These are phyloP conservation scores for Neopestalotiopsis sp. DNA, from an alignment of 2,329 filamentous ascomycete species.

Conservation along the genomic window DNA sequence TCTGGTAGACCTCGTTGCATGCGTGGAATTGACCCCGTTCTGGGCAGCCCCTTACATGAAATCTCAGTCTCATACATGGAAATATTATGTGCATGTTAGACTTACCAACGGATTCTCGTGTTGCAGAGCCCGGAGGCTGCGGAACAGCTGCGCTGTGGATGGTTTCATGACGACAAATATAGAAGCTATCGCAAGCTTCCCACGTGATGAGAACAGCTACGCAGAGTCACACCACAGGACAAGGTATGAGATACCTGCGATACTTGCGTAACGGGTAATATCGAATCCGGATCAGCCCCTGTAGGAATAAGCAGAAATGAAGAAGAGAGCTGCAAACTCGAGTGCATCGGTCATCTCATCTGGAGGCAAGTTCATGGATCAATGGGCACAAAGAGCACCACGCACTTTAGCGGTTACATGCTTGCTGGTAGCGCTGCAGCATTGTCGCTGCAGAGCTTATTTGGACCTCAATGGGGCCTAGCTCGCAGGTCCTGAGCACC, in stretches of 20 bases:
- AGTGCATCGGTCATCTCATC: too few species aligned
- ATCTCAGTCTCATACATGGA: constrained; percentile 4
- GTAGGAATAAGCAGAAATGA: too few species aligned
- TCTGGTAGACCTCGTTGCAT: constrained; percentile 83
- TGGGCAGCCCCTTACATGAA: constrained; percentile 76
- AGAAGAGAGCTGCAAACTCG: too few species aligned
- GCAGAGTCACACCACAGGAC: not conserved
- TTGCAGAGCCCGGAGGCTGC: constrained; percentile 54
- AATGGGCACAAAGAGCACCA: too few species aligned
- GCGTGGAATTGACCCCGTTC: constrained; percentile 74
- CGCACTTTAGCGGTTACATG: too few species aligned
- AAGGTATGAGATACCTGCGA: too few species aligned
- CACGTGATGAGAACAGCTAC: not conserved
- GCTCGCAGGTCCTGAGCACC: not conserved
- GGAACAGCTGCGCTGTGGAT: constrained; percentile 50
- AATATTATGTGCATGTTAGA: not conserved
- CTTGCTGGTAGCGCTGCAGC: not conserved
- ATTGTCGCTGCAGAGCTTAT: not conserved
- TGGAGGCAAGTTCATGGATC: too few species aligned
- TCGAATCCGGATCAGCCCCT: too few species aligned
- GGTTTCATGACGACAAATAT: constrained; percentile 21
- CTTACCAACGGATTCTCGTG: constrained; percentile 91
- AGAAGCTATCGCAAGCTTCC: not conserved
- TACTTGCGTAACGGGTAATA: too few species aligned
- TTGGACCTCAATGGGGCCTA: not conserved